These are phyloP conservation scores for Exophiala sp. DNA, from an alignment of 2,329 filamentous ascomycete genomes.

Conservation along the genomic window DNA sequence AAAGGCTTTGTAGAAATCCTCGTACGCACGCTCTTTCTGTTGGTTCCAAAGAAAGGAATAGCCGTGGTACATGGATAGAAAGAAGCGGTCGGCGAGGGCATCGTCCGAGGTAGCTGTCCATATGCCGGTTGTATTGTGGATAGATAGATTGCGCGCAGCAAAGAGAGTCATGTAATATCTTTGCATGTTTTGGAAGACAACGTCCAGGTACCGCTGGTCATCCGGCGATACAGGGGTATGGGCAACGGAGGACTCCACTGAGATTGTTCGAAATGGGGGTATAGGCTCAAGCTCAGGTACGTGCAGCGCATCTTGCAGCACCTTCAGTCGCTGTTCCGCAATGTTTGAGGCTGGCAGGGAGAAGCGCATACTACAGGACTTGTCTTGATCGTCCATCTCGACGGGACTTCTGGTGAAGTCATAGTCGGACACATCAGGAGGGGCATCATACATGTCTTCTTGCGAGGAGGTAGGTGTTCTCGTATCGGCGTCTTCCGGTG, in stretches of 20 bases:
- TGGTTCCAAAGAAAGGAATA: slow-evolving; percentile 28
- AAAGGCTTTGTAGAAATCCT: slow-evolving; percentile 27
- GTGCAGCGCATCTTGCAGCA: slow-evolving; percentile 20
- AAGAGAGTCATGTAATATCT: slow-evolving; percentile 26
- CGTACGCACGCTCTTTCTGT: slow-evolving; percentile 25
- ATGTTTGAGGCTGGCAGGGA: slow-evolving; percentile 17
- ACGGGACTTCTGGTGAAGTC: slow-evolving; percentile 19
- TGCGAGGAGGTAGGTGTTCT: slow-evolving; percentile 25
- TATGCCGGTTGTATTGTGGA: slow-evolving; percentile 19
- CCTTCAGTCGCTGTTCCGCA: slow-evolving; percentile 18
- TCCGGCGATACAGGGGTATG: slow-evolving; percentile 14
- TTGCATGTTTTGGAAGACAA: slow-evolving; percentile 24
- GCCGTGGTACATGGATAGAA: slow-evolving; percentile 29
- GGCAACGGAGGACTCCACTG: slow-evolving; percentile 24
- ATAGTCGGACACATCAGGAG: slow-evolving; percentile 18
- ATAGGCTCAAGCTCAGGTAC: slow-evolving; percentile 23
- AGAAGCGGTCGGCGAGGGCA: slow-evolving; percentile 27
- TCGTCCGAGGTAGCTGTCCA: slow-evolving; percentile 29
- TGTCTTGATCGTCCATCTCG: slow-evolving; percentile 12
- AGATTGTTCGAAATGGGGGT: slow-evolving; percentile 25
- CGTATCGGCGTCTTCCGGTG: slow-evolving; percentile 25
- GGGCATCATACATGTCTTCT: slow-evolving; percentile 18
- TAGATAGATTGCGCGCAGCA: slow-evolving; percentile 21
- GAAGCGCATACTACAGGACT: slow-evolving; percentile 9
- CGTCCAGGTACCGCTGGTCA: slow-evolving; percentile 24